phyloP scores from a whole-genome alignment of 257 asterid species.

The Solanum ahanhuiri region DNA sequence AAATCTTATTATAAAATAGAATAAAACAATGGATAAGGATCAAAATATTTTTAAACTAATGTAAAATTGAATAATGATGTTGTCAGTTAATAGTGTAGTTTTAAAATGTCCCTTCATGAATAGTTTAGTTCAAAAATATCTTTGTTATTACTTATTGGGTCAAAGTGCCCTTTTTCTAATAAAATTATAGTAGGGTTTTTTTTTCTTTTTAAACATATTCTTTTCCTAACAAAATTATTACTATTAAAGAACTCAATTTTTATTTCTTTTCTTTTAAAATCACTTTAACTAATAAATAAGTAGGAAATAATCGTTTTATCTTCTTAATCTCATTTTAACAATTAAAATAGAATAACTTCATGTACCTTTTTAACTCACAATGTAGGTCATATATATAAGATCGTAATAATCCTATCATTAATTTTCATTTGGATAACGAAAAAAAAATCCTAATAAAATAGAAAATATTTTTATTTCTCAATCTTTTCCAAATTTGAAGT shows the following conservation, averaged over 20 bases:
- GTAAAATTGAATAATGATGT: too few relatives aligned
- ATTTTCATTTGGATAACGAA: neutral
- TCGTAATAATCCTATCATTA: too few relatives aligned
- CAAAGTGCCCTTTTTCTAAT: neutral
- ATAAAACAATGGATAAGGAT: neutral
- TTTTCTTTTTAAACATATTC: neutral
- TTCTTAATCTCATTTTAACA: too few relatives aligned
- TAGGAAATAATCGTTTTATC: neutral
- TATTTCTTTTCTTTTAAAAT: neutral
- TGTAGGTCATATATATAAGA: neutral
- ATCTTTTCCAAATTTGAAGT: neutral
- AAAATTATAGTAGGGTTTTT: neutral
- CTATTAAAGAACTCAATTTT: neutral
- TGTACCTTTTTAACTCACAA: neutral
- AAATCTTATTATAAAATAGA: neutral
- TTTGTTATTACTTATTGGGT: neutral
- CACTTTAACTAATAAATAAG: neutral
- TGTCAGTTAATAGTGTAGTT: accelerated
- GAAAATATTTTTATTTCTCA: too few relatives aligned
- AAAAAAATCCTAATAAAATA: too few relatives aligned
- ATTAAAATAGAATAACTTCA: too few relatives aligned
- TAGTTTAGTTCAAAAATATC: too few relatives aligned
- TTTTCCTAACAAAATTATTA: neutral
- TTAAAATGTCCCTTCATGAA: neutral
- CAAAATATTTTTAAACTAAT: too few relatives aligned